Evolutionary conservation across 148 eudicot genomes (phyloP).

Genomic region (Mesembryanthemum crystallinum): DNA sequence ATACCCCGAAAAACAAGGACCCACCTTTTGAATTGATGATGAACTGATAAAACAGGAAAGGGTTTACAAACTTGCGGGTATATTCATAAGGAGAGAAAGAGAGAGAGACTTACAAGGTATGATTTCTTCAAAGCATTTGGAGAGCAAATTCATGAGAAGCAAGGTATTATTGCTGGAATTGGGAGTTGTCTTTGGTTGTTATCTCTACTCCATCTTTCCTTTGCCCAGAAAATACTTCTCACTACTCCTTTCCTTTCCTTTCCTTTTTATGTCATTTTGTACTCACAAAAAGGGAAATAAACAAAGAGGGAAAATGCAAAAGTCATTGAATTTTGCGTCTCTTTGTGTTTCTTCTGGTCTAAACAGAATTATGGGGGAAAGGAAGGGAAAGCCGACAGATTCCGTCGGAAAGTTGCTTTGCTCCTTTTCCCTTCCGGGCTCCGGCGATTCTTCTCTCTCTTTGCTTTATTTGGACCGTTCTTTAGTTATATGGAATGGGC

Average conservation of each 20-base stretch:
- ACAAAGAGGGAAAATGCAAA: background rate
- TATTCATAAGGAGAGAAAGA: constrained; percentile 16
- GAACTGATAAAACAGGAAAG: constrained; percentile 12
- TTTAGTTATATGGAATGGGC: no score
- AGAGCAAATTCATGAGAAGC: constrained; percentile 13
- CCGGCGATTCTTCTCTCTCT: background rate
- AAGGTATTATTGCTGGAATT: constrained; percentile 19
- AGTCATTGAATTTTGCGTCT: constrained; percentile 1
- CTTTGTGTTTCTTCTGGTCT: background rate
- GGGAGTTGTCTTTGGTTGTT: background rate
- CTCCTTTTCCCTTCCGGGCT: no score
- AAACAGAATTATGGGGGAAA: background rate
- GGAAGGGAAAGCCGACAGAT: background rate
- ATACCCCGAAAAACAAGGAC: constrained; percentile 2
- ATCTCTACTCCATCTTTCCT: constrained; percentile 28
- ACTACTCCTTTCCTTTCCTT: background rate
- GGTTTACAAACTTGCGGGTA: background rate
- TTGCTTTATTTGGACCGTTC: background rate
- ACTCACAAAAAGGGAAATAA: background rate
- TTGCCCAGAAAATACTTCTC: constrained; percentile 36
- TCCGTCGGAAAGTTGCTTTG: constrained; percentile 4
- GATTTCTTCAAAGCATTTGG: constrained; percentile 10
- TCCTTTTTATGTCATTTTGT: background rate
- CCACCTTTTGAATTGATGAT: constrained; percentile 22
- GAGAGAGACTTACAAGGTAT: constrained; percentile 36